These are phyloP conservation scores for Penicillium sp. DNA, from an alignment of 2,329 filamentous ascomycete species.

Conservation along the genomic window DNA sequence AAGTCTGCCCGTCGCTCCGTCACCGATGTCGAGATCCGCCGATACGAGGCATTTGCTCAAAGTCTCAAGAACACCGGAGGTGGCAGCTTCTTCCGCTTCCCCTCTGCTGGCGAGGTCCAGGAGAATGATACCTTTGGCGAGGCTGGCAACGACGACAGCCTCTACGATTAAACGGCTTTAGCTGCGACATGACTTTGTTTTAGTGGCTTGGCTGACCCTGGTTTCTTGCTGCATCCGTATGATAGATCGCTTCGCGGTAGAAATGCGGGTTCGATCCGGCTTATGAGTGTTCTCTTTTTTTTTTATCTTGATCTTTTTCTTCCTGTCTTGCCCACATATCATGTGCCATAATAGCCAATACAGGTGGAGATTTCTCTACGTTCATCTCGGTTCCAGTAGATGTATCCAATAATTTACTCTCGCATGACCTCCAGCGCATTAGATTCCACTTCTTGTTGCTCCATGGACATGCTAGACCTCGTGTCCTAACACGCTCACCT, in stretches of 20 bases:
- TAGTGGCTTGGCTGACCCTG: conserved; percentile 16
- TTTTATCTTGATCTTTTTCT: conserved; percentile 20
- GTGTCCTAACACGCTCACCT: no score
- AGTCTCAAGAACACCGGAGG: conserved; percentile 98
- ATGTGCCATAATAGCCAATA: conserved; percentile 33
- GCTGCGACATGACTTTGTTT: conserved; percentile 18
- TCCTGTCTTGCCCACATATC: conserved; percentile 24
- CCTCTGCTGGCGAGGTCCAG: conserved; percentile 59
- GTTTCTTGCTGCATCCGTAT: conserved; percentile 17
- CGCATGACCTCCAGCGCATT: no score
- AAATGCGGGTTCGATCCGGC: conserved; percentile 22
- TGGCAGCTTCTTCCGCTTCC: conserved; percentile 98
- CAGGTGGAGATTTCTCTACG: conserved; percentile 20
- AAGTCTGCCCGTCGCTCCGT: conserved; percentile 89
- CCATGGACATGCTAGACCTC: no score
- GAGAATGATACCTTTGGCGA: conserved; percentile 69
- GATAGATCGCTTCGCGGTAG: conserved; percentile 22
- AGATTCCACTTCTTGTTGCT: no score
- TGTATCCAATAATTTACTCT: neutral
- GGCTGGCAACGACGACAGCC: conserved; percentile 90
- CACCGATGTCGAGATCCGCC: conserved; percentile 93
- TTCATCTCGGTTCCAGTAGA: conserved; percentile 5
- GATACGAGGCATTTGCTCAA: conserved; percentile 97
- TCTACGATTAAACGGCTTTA: conserved; percentile 75
- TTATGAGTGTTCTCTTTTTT: conserved; percentile 17